Percentiles rank a stretch among this genome's conserved stretches.
These are phyloP conservation scores for Neurospora sublineolata DNA, from an alignment of 495 filamentous ascomycete species.

Conservation along the genomic window DNA sequence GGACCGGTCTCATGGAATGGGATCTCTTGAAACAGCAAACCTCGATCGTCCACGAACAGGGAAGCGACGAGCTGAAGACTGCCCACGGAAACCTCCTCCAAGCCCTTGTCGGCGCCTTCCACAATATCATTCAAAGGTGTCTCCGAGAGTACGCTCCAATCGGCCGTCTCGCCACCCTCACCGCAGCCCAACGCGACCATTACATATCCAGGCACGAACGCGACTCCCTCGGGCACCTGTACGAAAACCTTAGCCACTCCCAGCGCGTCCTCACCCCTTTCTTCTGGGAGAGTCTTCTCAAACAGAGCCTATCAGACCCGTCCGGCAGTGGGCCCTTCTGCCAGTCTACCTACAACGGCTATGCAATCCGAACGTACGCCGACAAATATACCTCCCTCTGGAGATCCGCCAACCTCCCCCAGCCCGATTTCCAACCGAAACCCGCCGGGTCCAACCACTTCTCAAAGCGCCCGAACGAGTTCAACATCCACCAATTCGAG, in stretches of 20 bases:
- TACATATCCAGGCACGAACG: constrained; percentile 12
- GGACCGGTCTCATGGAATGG: constrained; percentile 9
- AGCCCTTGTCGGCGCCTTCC: constrained; percentile 8
- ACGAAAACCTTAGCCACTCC: constrained; percentile 7
- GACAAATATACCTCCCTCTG: neutral
- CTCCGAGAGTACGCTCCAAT: neutral
- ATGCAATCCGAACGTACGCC: neutral
- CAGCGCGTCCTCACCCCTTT: constrained; percentile 22
- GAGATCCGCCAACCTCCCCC: neutral
- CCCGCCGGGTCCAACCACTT: neutral
- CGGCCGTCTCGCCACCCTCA: neutral
- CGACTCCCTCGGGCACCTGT: constrained; percentile 7
- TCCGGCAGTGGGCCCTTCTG: neutral
- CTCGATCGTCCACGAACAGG: neutral
- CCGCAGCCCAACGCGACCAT: constrained; percentile 18
- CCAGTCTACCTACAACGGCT: neutral
- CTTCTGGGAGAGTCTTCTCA: constrained; percentile 20
- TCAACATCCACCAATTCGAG: neutral
- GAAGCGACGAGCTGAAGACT: constrained; percentile 34
- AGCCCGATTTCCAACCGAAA: neutral
- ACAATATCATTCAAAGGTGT: constrained; percentile 3
- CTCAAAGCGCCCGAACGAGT: neutral
- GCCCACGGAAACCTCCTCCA: constrained; percentile 8
- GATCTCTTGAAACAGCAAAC: neutral
- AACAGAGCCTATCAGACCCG: neutral